Evolutionary conservation across 495 filamentous ascomycete genomes (phyloP), one percentile per base, ranked within the genome.

Genomic region (Neurospora sp.): DNA sequence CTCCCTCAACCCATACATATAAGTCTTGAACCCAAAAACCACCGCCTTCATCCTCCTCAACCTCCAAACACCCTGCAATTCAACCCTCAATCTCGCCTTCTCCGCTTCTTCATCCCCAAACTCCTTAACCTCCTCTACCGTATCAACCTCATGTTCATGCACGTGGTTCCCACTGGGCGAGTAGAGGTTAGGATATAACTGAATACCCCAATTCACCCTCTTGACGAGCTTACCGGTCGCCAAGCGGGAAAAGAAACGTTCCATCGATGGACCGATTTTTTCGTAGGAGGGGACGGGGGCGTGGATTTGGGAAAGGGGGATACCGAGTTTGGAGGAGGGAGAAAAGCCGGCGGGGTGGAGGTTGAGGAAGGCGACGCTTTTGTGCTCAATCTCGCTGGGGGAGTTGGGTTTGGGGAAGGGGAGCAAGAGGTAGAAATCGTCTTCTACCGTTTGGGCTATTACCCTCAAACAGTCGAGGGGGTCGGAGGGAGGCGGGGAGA

Each of bases 1-100:
- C 20, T 91, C 84, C 18, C 76, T 75, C 1, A 97, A 75, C 4
- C 89, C 86, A 77, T 93, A 94, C 44, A 90, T 78, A 80, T 94
- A 96, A 11, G 92, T 96, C 81, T 95, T 93, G 79, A 96, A 91
- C 40, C 84, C 88, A 79, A 96, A 95, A 1, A 95, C 83, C 10
- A 95, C 75, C 1, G 91, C 92, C 37, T 84, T 82, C 0, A 88
- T 90, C 71, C 81, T 76, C 0, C 92, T 91, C 37, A 96, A 79
- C 7, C 94, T 87, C 81, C 91, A 92, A 66, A 96, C 79, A 0
- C 90, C 91, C 79, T 96, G 94, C 14, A 92, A 82, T 80, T 97
- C 94, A 72, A 89, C 90, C 1, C 94, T 85, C 27, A 95, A 78
- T 70, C 82, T 75, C 61, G 87, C 84, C 75, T 81, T 74, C 20